Conservation (phyloP, 345 rosid species). For the Eucalyptus marginata region DNA sequence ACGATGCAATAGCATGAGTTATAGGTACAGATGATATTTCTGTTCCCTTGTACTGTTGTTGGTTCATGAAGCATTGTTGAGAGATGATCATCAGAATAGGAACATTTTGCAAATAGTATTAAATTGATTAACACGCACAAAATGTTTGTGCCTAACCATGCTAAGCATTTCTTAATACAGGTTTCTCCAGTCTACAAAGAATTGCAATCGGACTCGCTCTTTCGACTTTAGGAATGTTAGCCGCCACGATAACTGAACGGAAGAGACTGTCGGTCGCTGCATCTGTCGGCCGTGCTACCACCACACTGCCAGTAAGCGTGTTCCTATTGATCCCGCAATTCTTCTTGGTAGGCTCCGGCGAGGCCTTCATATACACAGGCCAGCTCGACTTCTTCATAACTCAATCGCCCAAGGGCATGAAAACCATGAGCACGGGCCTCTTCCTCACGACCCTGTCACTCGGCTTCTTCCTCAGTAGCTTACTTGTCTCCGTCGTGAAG, state of each 20-base stretch:
- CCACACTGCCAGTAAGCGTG: conserved; percentile 29
- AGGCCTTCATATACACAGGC: conserved; percentile 57
- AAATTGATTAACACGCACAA: not conserved
- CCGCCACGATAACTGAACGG: conserved; percentile 32
- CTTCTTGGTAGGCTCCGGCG: conserved; percentile 50
- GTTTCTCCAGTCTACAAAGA: conserved; percentile 41
- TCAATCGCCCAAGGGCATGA: conserved; percentile 58
- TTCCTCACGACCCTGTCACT: conserved; percentile 56
- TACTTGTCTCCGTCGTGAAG: conserved; percentile 42
- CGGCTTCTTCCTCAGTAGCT: conserved; percentile 55
- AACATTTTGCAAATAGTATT: not conserved
- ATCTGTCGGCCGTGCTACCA: not conserved
- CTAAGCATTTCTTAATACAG: conserved; percentile 3
- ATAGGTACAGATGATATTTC: not conserved
- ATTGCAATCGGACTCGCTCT: conserved; percentile 38
- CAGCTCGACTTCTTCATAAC: conserved; percentile 68
- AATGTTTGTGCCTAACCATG: not conserved
- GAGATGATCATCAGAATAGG: not conserved
- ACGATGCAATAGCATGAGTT: not conserved
- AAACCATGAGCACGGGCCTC: conserved; percentile 64
- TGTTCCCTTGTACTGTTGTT: not conserved
- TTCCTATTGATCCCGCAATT: conserved; percentile 52
- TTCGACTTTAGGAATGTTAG: conserved; percentile 40
- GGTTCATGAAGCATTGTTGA: not conserved
- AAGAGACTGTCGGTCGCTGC: conserved; percentile 29